Evolutionary conservation across 306 rosid genomes (phyloP).

Genomic region (Urtica urens): DNA sequence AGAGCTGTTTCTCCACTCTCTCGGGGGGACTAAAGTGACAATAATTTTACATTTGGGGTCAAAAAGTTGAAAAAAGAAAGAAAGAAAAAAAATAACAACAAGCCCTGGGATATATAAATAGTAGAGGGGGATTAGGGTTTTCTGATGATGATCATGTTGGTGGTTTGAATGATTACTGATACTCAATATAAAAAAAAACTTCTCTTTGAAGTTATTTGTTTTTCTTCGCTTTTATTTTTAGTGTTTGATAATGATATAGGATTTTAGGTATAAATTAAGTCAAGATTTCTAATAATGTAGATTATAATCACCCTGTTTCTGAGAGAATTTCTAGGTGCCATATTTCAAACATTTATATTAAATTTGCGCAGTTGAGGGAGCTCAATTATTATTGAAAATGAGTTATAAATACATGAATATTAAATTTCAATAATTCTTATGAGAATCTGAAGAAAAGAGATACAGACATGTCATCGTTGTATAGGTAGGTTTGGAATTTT

Average conservation of each 20-base stretch:
- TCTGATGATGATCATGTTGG: not conserved
- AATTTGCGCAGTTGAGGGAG: too few species aligned
- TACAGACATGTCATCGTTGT: conserved; percentile 18
- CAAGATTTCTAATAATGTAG: too few species aligned
- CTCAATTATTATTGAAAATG: too few species aligned
- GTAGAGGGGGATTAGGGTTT: not conserved
- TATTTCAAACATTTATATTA: too few species aligned
- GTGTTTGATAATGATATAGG: too few species aligned
- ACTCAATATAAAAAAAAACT: conserved; percentile 22
- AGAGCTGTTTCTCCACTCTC: conserved; percentile 59
- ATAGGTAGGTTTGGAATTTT: too few species aligned
- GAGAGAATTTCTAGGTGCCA: too few species aligned
- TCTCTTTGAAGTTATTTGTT: conserved; percentile 1
- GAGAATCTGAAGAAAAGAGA: conserved; percentile 5
- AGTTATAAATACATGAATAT: not conserved
- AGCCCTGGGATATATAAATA: conserved; percentile 9
- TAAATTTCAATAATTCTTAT: not conserved
- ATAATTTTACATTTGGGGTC: conserved; percentile 9
- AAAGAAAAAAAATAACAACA: conserved; percentile 8
- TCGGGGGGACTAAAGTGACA: conserved; percentile 16
- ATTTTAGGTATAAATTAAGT: too few species aligned
- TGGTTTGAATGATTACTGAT: conserved; percentile 9
- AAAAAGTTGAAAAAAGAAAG: conserved; percentile 24
- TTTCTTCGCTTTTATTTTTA: not conserved
- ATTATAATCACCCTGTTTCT: too few species aligned